Evolutionary conservation across 73 alveolate genomes (phyloP).

Genomic region (Tetrahymena malaccensis): DNA sequence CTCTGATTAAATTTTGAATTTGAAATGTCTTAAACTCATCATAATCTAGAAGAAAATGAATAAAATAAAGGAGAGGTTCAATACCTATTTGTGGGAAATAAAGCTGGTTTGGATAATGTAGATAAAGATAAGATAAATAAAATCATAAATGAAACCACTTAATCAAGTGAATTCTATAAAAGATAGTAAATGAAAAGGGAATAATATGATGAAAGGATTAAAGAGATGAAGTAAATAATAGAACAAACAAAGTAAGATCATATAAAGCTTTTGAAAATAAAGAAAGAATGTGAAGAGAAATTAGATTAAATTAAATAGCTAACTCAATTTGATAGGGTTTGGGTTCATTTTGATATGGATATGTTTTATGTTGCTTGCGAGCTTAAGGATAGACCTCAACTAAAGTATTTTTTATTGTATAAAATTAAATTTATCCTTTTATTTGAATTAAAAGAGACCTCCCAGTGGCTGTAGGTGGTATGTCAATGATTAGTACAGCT

Average conservation of each 20-base stretch:
- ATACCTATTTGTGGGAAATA: constrained; percentile 30
- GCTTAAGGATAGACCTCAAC: constrained; percentile 87
- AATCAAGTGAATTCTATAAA: constrained; percentile 60
- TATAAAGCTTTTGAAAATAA: constrained; percentile 6
- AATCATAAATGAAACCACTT: constrained; percentile 65
- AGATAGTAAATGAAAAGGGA: constrained; percentile 44
- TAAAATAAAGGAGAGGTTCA: not conserved
- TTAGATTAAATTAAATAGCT: constrained; percentile 4
- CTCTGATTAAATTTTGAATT: not conserved
- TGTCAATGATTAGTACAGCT: constrained; percentile 92
- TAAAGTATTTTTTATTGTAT: constrained; percentile 29
- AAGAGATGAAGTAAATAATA: constrained; percentile 44
- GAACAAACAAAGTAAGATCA: constrained; percentile 31
- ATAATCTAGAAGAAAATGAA: not conserved
- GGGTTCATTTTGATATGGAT: constrained; percentile 99
- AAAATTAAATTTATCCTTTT: not conserved
- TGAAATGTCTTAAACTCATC: not conserved
- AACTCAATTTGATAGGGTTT: constrained; percentile 51
- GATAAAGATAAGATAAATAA: constrained; percentile 57
- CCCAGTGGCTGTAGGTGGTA: constrained; percentile 97
- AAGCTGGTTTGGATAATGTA: constrained; percentile 70
- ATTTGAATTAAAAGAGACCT: constrained; percentile 29
- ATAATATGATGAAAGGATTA: constrained; percentile 15
- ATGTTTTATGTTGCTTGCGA: constrained; percentile 99
- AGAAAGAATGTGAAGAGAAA: constrained; percentile 8